These are phyloP conservation scores for Flagelloscypha sp. DNA, from an alignment of 768 basidiomycete genomes.

Conservation along the genomic window DNA sequence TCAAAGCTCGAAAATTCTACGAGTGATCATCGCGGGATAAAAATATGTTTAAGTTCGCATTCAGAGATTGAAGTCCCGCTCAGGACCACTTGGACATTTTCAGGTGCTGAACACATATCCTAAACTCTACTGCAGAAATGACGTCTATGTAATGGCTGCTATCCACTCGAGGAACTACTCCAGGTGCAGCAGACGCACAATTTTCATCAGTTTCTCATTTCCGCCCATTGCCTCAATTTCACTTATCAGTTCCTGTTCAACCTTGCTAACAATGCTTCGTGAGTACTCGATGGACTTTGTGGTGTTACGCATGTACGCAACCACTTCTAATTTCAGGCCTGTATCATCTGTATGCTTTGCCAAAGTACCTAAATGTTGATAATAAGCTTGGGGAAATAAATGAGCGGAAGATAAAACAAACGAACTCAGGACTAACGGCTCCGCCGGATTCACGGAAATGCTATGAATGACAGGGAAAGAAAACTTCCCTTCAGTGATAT, in stretches of 20 bases:
- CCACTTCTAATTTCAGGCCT: constrained; percentile 76
- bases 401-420: constrained; percentile 9
- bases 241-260: constrained; percentile 57
- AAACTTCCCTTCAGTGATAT: constrained; percentile 95
- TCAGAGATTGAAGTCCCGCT: too few species aligned
- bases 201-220: constrained; percentile 50
- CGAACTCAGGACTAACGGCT: constrained; percentile 79
- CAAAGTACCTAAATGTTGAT: constrained; percentile 56
- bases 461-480: constrained; percentile 93
- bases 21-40: too few species aligned
- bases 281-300: constrained; percentile 91
- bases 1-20: too few species aligned
- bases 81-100: too few species aligned
- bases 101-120: too few species aligned
- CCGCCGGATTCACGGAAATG: constrained; percentile 67
- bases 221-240: constrained; percentile 76
- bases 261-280: constrained; percentile 48
- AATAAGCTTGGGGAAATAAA: not conserved
- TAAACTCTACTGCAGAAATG: too few species aligned
- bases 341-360: constrained; percentile 77
- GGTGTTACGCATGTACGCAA: constrained; percentile 64
- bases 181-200: too few species aligned
- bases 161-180: too few species aligned
- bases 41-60: too few species aligned
- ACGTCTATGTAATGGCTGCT: too few species aligned